Percentiles rank a stretch among this genome's conserved stretches.
These are phyloP conservation scores for Coffea canephora DNA, from an alignment of 257 asterid genomes.

Conservation along the genomic window DNA sequence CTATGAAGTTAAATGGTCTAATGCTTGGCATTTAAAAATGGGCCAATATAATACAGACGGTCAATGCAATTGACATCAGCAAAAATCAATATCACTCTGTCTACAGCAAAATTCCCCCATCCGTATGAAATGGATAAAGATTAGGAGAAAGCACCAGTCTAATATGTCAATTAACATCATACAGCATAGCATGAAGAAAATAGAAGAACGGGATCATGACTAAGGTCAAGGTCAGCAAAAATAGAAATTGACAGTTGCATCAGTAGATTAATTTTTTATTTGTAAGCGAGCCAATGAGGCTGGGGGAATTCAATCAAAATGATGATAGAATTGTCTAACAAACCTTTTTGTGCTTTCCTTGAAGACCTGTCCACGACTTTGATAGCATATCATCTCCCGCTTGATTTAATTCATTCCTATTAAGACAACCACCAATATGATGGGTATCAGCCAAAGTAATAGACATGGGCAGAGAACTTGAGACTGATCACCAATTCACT, in stretches of 20 bases:
- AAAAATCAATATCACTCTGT: neutral
- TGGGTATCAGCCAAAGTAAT: slow-evolving; percentile 26
- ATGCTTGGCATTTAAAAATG: neutral
- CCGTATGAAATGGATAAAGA: neutral
- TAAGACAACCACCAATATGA: slow-evolving; percentile 30
- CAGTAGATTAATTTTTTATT: neutral
- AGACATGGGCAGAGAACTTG: neutral
- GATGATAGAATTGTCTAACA: slow-evolving; percentile 16
- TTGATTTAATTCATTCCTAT: slow-evolving; percentile 44
- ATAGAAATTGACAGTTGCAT: neutral
- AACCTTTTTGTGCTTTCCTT: slow-evolving; percentile 55
- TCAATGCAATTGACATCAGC: neutral
- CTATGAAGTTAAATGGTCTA: neutral
- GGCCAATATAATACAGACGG: neutral
- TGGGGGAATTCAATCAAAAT: neutral
- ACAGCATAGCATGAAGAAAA: neutral
- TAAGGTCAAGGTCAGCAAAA: neutral
- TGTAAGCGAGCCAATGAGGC: neutral
- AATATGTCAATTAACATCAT: neutral
- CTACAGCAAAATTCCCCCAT: neutral
- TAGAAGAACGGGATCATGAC: neutral
- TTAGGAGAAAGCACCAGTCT: neutral
- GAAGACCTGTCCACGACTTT: slow-evolving; percentile 57
- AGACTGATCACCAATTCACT: neutral
- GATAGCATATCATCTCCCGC: slow-evolving; percentile 34